These are phyloP conservation scores for Dryadomyces quercus-mongolicae DNA, from an alignment of 2,329 filamentous ascomycete genomes.

Conservation along the genomic window DNA sequence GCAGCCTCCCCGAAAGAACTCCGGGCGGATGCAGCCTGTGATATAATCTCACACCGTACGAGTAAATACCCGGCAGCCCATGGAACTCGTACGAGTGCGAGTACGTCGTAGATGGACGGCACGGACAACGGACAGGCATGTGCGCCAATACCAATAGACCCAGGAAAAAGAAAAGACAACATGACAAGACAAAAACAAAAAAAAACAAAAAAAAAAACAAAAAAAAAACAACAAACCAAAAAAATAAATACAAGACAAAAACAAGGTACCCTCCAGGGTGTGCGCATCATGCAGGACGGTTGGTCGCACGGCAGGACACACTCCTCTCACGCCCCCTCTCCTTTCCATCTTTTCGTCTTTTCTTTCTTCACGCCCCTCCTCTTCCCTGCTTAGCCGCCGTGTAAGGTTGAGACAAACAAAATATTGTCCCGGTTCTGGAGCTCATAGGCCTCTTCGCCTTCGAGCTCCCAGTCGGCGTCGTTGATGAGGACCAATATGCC, in stretches of 20 bases:
- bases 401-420: slow-evolving; percentile 90
- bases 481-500: slow-evolving; percentile 96
- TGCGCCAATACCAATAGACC: too few relatives aligned
- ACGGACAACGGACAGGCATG: background rate
- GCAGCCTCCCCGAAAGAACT: too few relatives aligned
- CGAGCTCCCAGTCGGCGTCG: slow-evolving; percentile 95
- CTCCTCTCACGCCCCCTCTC: background rate
- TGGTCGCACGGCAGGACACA: too few relatives aligned
- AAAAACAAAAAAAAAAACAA: background rate
- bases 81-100: background rate
- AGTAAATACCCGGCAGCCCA: background rate
- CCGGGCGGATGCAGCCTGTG: too few relatives aligned
- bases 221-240: background rate
- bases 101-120: too few relatives aligned
- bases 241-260: too few relatives aligned
- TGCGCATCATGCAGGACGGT: too few relatives aligned
- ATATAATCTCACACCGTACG: too few relatives aligned
- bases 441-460: slow-evolving; percentile 85
- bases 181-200: background rate
- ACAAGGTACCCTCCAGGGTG: too few relatives aligned
- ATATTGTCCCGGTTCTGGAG: slow-evolving; percentile 75
- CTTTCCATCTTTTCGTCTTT: background rate
- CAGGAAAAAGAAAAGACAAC: background rate
- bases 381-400: slow-evolving; percentile 56
- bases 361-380: background rate